These are phyloP conservation scores for Colletotrichum incanum DNA, from an alignment of 2,329 filamentous ascomycete genomes.

Conservation along the genomic window DNA sequence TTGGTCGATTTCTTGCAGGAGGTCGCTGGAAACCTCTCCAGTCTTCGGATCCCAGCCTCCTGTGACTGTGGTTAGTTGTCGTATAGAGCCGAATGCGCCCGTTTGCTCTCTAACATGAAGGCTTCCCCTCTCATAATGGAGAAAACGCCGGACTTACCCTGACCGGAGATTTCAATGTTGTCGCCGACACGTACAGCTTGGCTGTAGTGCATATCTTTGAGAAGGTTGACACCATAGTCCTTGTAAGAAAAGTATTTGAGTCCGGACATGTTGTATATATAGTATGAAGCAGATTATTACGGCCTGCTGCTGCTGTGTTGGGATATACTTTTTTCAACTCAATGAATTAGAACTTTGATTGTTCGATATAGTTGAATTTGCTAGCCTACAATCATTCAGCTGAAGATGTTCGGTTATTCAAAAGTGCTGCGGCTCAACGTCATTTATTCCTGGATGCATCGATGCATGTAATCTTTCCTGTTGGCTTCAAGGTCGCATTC, in stretches of 20 bases:
- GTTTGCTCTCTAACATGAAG: not conserved
- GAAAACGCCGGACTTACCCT: constrained; percentile 46
- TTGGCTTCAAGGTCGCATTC: not conserved
- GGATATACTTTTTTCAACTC: not conserved
- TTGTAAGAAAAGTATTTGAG: constrained; percentile 58
- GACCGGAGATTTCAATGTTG: constrained; percentile 55
- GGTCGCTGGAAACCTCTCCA: constrained; percentile 48
- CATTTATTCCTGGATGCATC: not conserved
- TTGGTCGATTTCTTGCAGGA: constrained; percentile 56
- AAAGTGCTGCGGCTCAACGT: not conserved
- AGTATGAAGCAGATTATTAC: not conserved
- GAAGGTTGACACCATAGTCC: constrained; percentile 53
- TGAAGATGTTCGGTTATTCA: not conserved
- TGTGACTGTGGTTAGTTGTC: not conserved
- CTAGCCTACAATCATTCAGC: too few relatives aligned
- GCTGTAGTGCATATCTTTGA: constrained; percentile 53
- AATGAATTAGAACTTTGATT: not conserved
- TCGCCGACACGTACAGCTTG: constrained; percentile 59
- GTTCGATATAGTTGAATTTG: too few relatives aligned
- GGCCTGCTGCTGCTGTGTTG: not conserved
- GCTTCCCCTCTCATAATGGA: not conserved
- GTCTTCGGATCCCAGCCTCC: constrained; percentile 40
- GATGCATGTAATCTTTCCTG: not conserved
- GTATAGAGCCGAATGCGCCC: too few relatives aligned
- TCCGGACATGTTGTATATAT: constrained; percentile 51